These are phyloP conservation scores for Diaporthe humulicola DNA, from an alignment of 2,329 filamentous ascomycete genomes.

Conservation along the genomic window DNA sequence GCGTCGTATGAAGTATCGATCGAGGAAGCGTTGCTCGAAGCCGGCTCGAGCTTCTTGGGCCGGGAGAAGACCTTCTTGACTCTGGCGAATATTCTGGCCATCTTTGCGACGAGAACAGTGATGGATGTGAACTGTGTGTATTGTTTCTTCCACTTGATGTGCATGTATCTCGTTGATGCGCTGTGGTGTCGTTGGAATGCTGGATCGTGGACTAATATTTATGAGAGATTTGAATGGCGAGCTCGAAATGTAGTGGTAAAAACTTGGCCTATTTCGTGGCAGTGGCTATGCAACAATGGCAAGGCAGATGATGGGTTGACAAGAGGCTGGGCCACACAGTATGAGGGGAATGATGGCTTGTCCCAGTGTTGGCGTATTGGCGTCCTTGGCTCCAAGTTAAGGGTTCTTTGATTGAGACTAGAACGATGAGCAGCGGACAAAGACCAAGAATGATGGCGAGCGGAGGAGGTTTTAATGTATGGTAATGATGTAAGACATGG, in stretches of 20 bases:
- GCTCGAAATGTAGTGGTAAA: not conserved
- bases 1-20: not conserved
- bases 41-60: constrained; percentile 19
- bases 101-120: not conserved
- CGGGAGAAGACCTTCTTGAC: constrained; percentile 33
- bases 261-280: not conserved
- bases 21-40: constrained; percentile 12
- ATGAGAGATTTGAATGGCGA: not conserved
- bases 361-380: constrained; percentile 8
- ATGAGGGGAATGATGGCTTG: constrained; percentile 9
- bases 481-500: constrained; percentile 2
- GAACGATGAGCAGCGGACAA: not conserved
- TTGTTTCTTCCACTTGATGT: not conserved
- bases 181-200: not conserved
- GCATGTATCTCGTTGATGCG: not conserved
- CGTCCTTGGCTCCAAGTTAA: constrained; percentile 9
- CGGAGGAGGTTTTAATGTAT: constrained; percentile 1
- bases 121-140: not conserved
- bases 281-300: constrained; percentile 9
- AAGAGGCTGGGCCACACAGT: constrained; percentile 3
- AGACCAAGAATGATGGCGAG: not conserved
- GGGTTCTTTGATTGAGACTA: not conserved
- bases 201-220: not conserved
- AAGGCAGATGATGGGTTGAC: constrained; percentile 4
- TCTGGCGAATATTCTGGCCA: constrained; percentile 28